Conservation (phyloP, 1,139 yeast genomes). For the Nematodospora anomalae region DNA sequence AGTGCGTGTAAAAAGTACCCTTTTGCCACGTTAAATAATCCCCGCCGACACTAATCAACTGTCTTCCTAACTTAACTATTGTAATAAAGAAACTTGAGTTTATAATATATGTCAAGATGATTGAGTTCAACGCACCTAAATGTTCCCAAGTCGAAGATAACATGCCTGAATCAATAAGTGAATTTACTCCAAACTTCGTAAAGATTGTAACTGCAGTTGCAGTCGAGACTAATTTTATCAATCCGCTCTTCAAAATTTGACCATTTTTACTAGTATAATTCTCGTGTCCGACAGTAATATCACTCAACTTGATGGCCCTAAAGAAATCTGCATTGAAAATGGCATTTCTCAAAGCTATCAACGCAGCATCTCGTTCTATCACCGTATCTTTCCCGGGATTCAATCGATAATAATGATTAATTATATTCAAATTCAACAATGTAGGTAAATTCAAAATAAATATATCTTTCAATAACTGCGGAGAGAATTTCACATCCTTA, state of each 20-base stretch:
- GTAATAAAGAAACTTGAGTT: conserved; percentile 63
- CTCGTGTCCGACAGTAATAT: conserved; percentile 59
- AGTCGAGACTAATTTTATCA: conserved; percentile 29
- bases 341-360: conserved; percentile 62
- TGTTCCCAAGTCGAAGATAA: conserved; percentile 40
- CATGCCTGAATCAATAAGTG: conserved; percentile 33
- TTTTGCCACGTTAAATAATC: conserved; percentile 59
- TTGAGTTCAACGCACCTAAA: conserved; percentile 55
- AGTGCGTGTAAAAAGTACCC: conserved; percentile 64
- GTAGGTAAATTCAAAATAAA: conserved; percentile 38
- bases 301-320: conserved; percentile 58
- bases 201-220: conserved; percentile 37
- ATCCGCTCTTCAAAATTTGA: conserved; percentile 29
- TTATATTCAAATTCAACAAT: conserved; percentile 27
- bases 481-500: conserved; percentile 21
- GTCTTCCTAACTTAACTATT: conserved; percentile 58
- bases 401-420: conserved; percentile 36
- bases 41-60: conserved; percentile 50
- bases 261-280: conserved; percentile 43
- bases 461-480: conserved; percentile 27
- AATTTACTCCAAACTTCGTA: conserved; percentile 41
- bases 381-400: conserved; percentile 27
- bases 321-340: conserved; percentile 60
- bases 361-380: conserved; percentile 47
- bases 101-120: conserved; percentile 61